A percentile compares a stretch with the other conserved stretches of the same genome.
Evolutionary conservation across 176 grass and related monocot genomes (phyloP).

Genomic region (Oryza officinalis): DNA sequence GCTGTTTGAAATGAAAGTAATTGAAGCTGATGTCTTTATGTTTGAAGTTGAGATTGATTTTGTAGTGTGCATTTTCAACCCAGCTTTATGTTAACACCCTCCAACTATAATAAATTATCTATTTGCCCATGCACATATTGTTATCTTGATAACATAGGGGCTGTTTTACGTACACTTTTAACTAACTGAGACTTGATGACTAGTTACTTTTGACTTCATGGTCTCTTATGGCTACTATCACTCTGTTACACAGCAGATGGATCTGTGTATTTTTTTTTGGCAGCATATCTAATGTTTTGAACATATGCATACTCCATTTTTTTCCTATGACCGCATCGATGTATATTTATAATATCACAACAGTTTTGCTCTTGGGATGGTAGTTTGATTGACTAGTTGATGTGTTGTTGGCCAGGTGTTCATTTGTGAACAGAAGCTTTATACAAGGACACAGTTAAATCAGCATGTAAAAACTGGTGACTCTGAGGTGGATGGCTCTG

Average conservation of each 20-base stretch:
- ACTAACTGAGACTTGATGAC: neutral
- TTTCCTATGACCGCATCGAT: neutral
- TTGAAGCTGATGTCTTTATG: neutral
- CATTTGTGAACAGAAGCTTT: conserved; percentile 97
- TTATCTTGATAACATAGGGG: neutral
- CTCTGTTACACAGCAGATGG: neutral
- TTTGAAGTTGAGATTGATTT: conserved; percentile 28
- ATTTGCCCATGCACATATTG: neutral
- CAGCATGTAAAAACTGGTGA: conserved; percentile 85
- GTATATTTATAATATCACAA: neutral
- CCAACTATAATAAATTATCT: neutral
- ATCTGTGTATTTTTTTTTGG: neutral
- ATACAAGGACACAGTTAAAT: conserved; percentile 68
- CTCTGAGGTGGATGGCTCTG: conserved; percentile 93
- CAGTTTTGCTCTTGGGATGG: neutral
- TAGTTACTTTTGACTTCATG: neutral
- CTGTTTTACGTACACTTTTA: neutral
- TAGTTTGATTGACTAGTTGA: conserved; percentile 1
- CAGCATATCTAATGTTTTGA: neutral
- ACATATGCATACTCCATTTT: neutral
- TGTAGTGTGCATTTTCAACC: conserved; percentile 4
- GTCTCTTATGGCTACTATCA: neutral
- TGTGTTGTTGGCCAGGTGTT: conserved; percentile 58
- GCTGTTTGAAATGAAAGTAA: neutral
- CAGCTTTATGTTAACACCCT: neutral